phyloP scores from a whole-genome alignment of 2,329 filamentous ascomycete genomes.

The Aspergillus eucalypticola region DNA sequence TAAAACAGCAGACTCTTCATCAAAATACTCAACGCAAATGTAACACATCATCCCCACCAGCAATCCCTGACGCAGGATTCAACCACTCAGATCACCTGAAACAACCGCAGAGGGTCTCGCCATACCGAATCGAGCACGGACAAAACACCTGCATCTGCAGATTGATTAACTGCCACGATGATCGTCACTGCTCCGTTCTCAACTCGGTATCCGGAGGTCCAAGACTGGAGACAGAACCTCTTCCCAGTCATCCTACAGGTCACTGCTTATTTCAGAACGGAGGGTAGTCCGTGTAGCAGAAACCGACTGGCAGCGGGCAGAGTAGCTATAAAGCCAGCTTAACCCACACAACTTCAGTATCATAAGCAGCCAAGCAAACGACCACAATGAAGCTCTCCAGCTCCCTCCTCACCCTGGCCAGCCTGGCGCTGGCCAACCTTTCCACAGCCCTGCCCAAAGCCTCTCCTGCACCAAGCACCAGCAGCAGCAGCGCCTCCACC shows the following conservation, averaged over 20 bases:
- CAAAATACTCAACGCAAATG: neutral
- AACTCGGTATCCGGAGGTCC: neutral
- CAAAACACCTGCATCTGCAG: conserved; percentile 15
- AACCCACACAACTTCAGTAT: neutral
- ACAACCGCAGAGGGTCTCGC: neutral
- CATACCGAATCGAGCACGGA: conserved; percentile 20
- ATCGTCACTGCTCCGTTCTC: conserved; percentile 2
- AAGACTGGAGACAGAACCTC: neutral
- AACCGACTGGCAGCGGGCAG: neutral
- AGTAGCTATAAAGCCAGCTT: neutral
- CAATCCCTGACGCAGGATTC: neutral
- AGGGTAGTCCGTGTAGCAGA: conserved; percentile 13
- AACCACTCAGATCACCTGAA: neutral
- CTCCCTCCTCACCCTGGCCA: conserved; percentile 16
- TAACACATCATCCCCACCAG: neutral
- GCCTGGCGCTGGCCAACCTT: conserved; percentile 25
- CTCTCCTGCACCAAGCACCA: neutral
- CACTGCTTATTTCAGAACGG: conserved; percentile 20
- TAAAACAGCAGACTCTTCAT: neutral
- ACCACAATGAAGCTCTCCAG: conserved; percentile 22
- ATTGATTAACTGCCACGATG: conserved; percentile 13
- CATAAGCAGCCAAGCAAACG: no score
- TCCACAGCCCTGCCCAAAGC: conserved; percentile 17
- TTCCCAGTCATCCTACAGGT: neutral
- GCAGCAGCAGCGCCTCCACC: conserved; percentile 11